A percentile compares a stretch with the other conserved stretches of the same genome.
Evolutionary conservation across 2,329 filamentous ascomycete species (phyloP).

Genomic region (Epichloe festucae): DNA sequence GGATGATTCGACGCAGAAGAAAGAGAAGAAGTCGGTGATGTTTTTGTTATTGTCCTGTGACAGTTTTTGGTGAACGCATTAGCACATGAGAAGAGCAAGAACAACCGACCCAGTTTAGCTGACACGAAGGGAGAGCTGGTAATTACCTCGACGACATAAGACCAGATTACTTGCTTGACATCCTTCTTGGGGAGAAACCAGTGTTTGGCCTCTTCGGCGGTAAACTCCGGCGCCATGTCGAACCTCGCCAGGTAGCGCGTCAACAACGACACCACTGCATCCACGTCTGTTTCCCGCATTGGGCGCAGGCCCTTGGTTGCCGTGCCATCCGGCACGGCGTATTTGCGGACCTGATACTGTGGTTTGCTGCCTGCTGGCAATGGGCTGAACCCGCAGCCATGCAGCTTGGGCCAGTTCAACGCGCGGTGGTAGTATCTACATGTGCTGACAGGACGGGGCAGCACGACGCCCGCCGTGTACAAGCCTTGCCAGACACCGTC

Average conservation of each 20-base stretch:
- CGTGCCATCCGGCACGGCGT: slow-evolving; percentile 64
- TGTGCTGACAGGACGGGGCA: slow-evolving; percentile 84
- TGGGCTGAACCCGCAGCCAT: slow-evolving; percentile 87
- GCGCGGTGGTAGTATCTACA: slow-evolving; percentile 93
- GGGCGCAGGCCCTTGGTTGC: slow-evolving; percentile 61
- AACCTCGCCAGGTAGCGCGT: slow-evolving; percentile 67
- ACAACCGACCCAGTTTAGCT: neutral
- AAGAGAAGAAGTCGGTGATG: slow-evolving; percentile 94
- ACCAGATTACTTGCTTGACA: slow-evolving; percentile 75
- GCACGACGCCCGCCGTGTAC: slow-evolving; percentile 83
- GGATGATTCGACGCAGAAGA: slow-evolving; percentile 88
- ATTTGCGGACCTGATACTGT: slow-evolving; percentile 73
- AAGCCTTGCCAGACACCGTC: slow-evolving; percentile 86
- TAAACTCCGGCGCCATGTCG: slow-evolving; percentile 73
- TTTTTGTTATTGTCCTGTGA: slow-evolving; percentile 49
- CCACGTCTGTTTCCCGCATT: slow-evolving; percentile 69
- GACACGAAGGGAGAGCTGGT: slow-evolving; percentile 4
- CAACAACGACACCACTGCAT: slow-evolving; percentile 61
- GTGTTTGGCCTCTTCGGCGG: slow-evolving; percentile 68
- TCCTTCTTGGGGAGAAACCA: slow-evolving; percentile 64
- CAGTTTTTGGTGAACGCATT: neutral
- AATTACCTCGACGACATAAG: slow-evolving; percentile 71
- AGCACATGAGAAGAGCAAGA: neutral
- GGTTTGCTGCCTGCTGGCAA: slow-evolving; percentile 75
- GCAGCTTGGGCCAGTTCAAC: slow-evolving; percentile 90